Conservation (phyloP, 257 asterid species). For the Fraxinus pennsylvanica region DNA sequence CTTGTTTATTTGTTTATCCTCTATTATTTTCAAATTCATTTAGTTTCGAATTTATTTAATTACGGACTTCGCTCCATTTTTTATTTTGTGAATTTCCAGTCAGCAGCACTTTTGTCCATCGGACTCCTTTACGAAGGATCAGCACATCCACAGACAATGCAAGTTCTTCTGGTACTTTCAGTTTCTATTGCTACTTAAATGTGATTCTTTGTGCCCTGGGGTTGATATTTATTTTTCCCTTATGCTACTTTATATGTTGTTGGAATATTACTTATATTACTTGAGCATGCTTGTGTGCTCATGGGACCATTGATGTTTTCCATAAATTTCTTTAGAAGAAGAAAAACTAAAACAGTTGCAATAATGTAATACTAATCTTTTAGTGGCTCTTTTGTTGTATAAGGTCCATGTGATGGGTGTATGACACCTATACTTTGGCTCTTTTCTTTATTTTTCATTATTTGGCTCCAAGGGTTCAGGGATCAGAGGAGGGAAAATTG, state of each 20-base stretch:
- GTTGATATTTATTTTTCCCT: not conserved
- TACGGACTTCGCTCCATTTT: slow-evolving; percentile 21
- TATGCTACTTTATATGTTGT: slow-evolving; percentile 1
- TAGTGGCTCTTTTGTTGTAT: not conserved
- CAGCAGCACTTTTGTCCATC: slow-evolving; percentile 88
- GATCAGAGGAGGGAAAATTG: not conserved
- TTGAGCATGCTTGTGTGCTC: not conserved
- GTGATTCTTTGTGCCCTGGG: slow-evolving; percentile 5
- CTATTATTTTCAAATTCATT: slow-evolving; percentile 10
- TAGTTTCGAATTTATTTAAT: slow-evolving; percentile 7
- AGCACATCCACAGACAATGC: slow-evolving; percentile 97
- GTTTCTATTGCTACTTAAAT: slow-evolving; percentile 17
- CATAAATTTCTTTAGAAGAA: not conserved
- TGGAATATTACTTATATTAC: slow-evolving; percentile 5
- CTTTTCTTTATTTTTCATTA: not conserved
- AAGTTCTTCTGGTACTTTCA: slow-evolving; percentile 79
- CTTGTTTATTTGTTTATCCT: slow-evolving; percentile 3
- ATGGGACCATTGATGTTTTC: not conserved
- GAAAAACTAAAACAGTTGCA: not conserved
- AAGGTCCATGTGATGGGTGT: not conserved
- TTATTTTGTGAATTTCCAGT: slow-evolving; percentile 44
- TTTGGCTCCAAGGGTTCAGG: not conserved
- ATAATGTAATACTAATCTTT: not conserved
- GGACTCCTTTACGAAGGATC: slow-evolving; percentile 98
- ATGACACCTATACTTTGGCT: not conserved